Base-by-base conservation (phyloP, 371 early-diverging fungal genomes). In the Mortierella sp. region DNA sequence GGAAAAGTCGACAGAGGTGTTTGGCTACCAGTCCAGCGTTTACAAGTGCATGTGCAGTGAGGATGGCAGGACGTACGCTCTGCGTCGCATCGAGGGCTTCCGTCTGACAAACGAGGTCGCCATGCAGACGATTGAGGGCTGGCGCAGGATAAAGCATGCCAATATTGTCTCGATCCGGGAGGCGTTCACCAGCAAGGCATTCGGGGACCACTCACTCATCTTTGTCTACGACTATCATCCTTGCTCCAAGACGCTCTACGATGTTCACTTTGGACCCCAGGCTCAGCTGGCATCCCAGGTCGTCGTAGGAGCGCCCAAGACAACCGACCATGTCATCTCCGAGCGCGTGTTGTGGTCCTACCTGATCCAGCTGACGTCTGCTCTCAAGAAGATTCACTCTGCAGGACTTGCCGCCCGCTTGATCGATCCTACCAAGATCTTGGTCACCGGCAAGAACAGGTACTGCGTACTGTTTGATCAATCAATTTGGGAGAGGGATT, bases 221-320 rank as follows among this genome's bases (percentile, higher is more conserved):
- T 92, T 97, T 80, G 94, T 95, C 6, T 97, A 96, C 81, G 97
- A 97, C 77, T 97, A 95, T 85, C 94, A 95, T 87, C 98, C 99
- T 8, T 91, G 94, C 48, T 88, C 97, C 19, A 88, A 86, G 66
- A 96, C 96, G 0, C 81, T 97, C 19, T 89, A 83, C 75, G 87
- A 90, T 29, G 90, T 92, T 22, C 90, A 96, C 80, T 93, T 96
- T 71, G 86, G 89, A 11, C 87, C 88, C 3, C 89, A 88, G 67
- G 89, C 89, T 14, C 91, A 90, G 68, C 43, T 78, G 52, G 86
- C 90, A 0, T 80, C 87, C 1, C 75, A 88, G 64, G 87, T 83
- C 24, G 85, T 83, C 10, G 79, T 83, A 7, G 83, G 83, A 16
- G 85, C 76, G 47, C 85, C 53, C 86, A 90, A 85, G 82, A 86